These are phyloP conservation scores for Athelia psychrophila DNA, from an alignment of 1,284 basidiomycete species.

Conservation along the genomic window DNA sequence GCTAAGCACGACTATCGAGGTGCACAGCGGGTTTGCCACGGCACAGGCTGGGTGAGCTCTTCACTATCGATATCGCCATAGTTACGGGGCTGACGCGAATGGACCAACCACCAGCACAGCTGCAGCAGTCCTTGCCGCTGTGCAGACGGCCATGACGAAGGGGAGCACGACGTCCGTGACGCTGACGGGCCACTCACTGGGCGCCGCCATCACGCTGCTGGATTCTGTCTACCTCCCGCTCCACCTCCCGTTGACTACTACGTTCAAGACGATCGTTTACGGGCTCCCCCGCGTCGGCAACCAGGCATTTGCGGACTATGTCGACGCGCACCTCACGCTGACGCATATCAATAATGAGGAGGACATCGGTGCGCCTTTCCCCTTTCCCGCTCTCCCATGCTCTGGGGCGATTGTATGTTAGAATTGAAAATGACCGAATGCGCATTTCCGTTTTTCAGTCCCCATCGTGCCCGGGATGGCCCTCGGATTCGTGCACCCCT, in stretches of 20 bases:
- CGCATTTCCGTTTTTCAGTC: slow-evolving; percentile 18
- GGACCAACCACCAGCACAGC: slow-evolving; percentile 27
- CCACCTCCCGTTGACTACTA: slow-evolving; percentile 34
- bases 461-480: slow-evolving; percentile 49
- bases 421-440: too few species aligned
- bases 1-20: not conserved
- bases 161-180: slow-evolving; percentile 28
- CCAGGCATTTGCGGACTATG: slow-evolving; percentile 53
- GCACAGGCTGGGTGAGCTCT: not conserved
- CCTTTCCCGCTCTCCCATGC: too few species aligned
- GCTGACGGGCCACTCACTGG: slow-evolving; percentile 38
- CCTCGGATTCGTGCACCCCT: slow-evolving; percentile 52
- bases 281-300: slow-evolving; percentile 57
- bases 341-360: slow-evolving; percentile 51
- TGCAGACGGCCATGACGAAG: slow-evolving; percentile 25
- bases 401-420: too few species aligned
- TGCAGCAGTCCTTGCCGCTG: slow-evolving; percentile 30
- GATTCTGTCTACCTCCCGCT: slow-evolving; percentile 46
- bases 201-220: slow-evolving; percentile 45
- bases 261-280: slow-evolving; percentile 39
- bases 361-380: slow-evolving; percentile 23
- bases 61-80: not conserved
- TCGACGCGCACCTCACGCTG: slow-evolving; percentile 41
- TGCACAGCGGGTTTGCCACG: not conserved
- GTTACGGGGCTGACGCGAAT: not conserved